Evolutionary conservation across 2,329 filamentous ascomycete genomes (phyloP).

Genomic region (Grosmannia huntii): DNA sequence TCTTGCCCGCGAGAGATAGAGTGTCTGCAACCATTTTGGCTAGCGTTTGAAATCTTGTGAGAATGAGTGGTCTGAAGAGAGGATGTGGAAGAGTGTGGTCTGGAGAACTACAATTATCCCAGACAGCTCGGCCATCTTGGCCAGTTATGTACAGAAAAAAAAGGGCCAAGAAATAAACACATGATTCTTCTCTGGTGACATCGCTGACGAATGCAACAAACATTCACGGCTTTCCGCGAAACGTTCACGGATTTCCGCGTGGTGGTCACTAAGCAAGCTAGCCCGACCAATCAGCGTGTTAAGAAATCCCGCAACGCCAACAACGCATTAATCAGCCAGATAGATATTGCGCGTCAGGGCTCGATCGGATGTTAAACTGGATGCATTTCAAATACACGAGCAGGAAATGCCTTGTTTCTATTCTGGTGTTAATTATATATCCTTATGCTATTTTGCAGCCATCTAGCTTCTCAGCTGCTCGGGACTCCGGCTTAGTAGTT

Average conservation of each 20-base stretch:
- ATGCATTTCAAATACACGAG: no score
- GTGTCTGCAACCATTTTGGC: not conserved
- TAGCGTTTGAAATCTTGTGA: no score
- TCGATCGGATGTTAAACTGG: no score
- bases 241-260: not conserved
- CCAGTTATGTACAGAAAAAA: not conserved
- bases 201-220: not conserved
- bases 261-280: not conserved
- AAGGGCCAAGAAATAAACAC: not conserved
- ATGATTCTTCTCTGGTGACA: not conserved
- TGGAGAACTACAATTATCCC: not conserved
- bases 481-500: conserved; percentile 8
- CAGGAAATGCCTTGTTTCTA: no score
- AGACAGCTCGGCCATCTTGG: not conserved
- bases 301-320: no score
- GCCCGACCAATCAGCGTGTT: not conserved
- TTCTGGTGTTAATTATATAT: no score
- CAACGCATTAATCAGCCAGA: no score
- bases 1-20: conserved; percentile 26
- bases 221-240: not conserved
- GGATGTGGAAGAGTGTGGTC: not conserved
- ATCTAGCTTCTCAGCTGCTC: no score
- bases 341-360: no score
- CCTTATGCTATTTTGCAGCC: no score
- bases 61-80: not conserved